These are phyloP conservation scores for Suillus placidus DNA, from an alignment of 768 basidiomycete species.

Conservation along the genomic window DNA sequence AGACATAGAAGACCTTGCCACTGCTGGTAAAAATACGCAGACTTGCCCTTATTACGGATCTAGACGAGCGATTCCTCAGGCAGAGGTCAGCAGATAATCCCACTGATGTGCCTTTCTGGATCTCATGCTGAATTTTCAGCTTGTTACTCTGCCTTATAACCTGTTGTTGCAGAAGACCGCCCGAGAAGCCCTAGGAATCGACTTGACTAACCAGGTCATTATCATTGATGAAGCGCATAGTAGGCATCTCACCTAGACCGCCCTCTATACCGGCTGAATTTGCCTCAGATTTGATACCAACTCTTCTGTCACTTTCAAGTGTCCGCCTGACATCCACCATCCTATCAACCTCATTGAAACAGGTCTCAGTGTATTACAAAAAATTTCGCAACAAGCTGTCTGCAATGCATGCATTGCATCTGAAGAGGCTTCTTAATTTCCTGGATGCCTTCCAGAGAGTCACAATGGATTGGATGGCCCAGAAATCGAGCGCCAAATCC, in stretches of 20 bases:
- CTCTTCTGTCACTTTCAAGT: slow-evolving; percentile 85
- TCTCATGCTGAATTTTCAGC: slow-evolving; percentile 41
- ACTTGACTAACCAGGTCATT: slow-evolving; percentile 81
- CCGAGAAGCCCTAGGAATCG: slow-evolving; percentile 85
- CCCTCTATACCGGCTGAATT: slow-evolving; percentile 4
- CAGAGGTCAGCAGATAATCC: slow-evolving; percentile 60
- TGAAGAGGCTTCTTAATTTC: slow-evolving; percentile 77
- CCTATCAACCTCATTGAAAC: slow-evolving; percentile 65
- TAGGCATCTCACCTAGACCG: slow-evolving; percentile 40
- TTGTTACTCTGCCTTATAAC: slow-evolving; percentile 94
- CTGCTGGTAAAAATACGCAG: slow-evolving; percentile 63
- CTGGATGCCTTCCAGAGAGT: slow-evolving; percentile 70
- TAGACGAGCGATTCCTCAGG: slow-evolving; percentile 83
- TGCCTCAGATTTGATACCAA: slow-evolving; percentile 78
- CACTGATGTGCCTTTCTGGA: neutral
- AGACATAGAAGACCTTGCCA: slow-evolving; percentile 92
- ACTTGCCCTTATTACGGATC: slow-evolving; percentile 96
- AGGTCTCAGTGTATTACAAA: slow-evolving; percentile 75
- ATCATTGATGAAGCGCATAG: slow-evolving; percentile 98
- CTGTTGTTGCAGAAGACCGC: slow-evolving; percentile 82
- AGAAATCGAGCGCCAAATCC: slow-evolving; percentile 21
- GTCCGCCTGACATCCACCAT: slow-evolving; percentile 58
- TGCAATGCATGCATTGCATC: slow-evolving; percentile 69
- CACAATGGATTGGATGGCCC: slow-evolving; percentile 51
- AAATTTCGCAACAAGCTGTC: slow-evolving; percentile 81